Conservation (phyloP, 805 yeast genomes). For the Debaryomyces castellii region DNA sequence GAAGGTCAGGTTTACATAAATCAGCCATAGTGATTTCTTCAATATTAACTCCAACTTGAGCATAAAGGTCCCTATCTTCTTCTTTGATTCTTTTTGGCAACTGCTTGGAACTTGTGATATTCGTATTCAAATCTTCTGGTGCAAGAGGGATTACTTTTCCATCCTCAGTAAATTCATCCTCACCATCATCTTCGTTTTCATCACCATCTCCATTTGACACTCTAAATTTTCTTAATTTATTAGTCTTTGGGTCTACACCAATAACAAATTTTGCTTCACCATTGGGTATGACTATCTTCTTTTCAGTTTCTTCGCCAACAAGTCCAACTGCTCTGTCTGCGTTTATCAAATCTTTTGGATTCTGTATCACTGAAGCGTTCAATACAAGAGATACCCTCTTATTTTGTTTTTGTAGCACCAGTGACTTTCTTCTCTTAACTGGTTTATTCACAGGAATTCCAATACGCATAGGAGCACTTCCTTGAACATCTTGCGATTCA, state of each 20-base stretch:
- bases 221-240: conserved; percentile 29
- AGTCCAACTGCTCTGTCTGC: neutral
- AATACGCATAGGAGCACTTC: conserved; percentile 31
- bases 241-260: conserved; percentile 31
- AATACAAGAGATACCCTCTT: conserved; percentile 8
- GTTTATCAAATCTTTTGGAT: neutral
- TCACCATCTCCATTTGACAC: conserved; percentile 4
- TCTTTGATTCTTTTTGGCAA: conserved; percentile 38
- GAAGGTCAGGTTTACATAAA: conserved; percentile 64
- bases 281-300: conserved; percentile 5
- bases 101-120: conserved; percentile 27
- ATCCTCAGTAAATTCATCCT: conserved; percentile 9
- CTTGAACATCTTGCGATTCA: conserved; percentile 6
- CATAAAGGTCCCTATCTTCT: conserved; percentile 37
- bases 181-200: conserved; percentile 5
- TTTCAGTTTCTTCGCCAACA: conserved; percentile 6
- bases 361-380: conserved; percentile 3
- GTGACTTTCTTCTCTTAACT: conserved; percentile 28
- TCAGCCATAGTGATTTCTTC: conserved; percentile 63
- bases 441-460: conserved; percentile 37
- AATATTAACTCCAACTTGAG: conserved; percentile 49
- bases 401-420: conserved; percentile 11
- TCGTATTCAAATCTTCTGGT: conserved; percentile 35
- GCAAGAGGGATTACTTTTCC: conserved; percentile 32
- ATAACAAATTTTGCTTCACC: conserved; percentile 22